Evolutionary conservation across 495 filamentous ascomycete species (phyloP).

Genomic region (Neurospora sublineolata): DNA sequence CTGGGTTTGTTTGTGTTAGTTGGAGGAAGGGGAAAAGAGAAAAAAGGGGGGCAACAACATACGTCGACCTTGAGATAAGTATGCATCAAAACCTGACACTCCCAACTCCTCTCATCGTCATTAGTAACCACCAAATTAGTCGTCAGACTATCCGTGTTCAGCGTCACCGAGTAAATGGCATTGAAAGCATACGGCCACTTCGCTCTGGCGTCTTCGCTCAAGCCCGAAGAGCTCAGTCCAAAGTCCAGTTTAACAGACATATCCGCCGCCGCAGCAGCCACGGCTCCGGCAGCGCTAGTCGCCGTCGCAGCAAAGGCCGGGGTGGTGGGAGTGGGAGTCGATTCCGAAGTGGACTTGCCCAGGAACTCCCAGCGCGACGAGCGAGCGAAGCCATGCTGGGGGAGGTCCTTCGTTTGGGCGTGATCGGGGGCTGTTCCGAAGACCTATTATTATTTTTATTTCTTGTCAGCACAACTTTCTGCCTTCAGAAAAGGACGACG

Average conservation of each 20-base stretch:
- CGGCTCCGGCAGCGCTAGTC: neutral
- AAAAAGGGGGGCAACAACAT: conserved; percentile 26
- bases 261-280: conserved; percentile 33
- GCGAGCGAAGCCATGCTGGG: conserved; percentile 95
- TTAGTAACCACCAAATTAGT: conserved; percentile 85
- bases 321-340: conserved; percentile 1
- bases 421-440: conserved; percentile 74
- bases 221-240: conserved; percentile 53
- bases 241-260: conserved; percentile 84
- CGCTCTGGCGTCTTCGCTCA: conserved; percentile 51
- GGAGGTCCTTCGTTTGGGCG: conserved; percentile 58
- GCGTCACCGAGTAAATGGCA: conserved; percentile 82
- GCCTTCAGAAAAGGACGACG: conserved; percentile 16
- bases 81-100: conserved; percentile 87
- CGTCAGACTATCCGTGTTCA: conserved; percentile 59
- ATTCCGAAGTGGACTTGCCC: conserved; percentile 55
- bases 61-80: conserved; percentile 78
- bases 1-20: conserved; percentile 27
- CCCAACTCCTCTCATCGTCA: conserved; percentile 65
- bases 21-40: neutral
- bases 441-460: conserved; percentile 47
- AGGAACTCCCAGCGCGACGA: conserved; percentile 70
- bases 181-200: conserved; percentile 78
- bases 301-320: neutral
- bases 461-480: neutral